A percentile compares a stretch with the other conserved stretches of the same genome.
Conservation (phyloP, 345 rosid species). For the Geranium brycei region DNA sequence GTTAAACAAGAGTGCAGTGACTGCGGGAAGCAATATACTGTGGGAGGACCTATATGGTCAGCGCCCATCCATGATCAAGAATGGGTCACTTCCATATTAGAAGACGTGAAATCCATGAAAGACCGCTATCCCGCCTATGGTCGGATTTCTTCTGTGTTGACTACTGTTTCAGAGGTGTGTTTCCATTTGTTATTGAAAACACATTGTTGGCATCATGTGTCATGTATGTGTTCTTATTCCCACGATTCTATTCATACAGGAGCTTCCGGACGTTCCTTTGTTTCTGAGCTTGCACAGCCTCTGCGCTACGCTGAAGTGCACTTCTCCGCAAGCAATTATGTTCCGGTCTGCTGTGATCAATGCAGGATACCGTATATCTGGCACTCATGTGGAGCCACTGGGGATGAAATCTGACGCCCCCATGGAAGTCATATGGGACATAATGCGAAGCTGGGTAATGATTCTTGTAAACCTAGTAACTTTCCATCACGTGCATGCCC, state of each 20-base stretch:
- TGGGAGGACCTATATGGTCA: conserved; percentile 99
- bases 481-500: too few relatives aligned
- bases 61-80: conserved; percentile 92
- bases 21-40: conserved; percentile 87
- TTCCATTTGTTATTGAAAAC: too few relatives aligned
- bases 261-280: conserved; percentile 86
- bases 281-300: conserved; percentile 91
- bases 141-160: conserved; percentile 74
- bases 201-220: conserved; percentile 2
- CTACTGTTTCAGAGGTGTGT: conserved; percentile 74
- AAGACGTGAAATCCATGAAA: conserved; percentile 60
- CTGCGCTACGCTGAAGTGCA: conserved; percentile 83
- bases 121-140: conserved; percentile 82
- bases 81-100: conserved; percentile 62
- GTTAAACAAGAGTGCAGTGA: conserved; percentile 86
- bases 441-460: conserved; percentile 98
- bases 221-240: conserved; percentile 4
- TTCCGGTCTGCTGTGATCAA: conserved; percentile 92
- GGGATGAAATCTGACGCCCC: conserved; percentile 97
- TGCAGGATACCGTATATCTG: conserved; percentile 85
- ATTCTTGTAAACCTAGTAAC: conserved; percentile 4
- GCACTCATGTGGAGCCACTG: conserved; percentile 81
- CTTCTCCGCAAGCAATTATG: conserved; percentile 88
- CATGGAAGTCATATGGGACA: conserved; percentile 98
- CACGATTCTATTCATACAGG: conserved; percentile 35